Base-by-base conservation (phyloP, 768 basidiomycete genomes). In the Phlebiopsis gigantea region DNA sequence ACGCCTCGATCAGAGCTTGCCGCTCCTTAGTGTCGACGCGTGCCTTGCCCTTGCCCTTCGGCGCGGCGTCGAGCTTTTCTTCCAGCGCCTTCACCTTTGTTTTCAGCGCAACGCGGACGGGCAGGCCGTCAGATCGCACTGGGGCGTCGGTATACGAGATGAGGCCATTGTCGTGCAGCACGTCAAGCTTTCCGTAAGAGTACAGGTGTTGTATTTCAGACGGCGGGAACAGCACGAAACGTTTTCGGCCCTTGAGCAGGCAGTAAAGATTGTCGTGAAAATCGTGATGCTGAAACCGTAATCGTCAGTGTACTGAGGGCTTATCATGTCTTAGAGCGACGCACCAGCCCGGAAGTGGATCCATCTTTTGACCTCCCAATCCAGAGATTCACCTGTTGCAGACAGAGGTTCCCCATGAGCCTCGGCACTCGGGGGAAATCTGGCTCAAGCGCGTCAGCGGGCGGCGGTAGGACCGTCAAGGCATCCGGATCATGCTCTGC, bases 211-310 rank as follows among this genome's bases (percentile, higher is more conserved):
- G 19, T 17, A 61, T 24, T 41, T 66, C 65, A 2, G 58, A 45
- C 2, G 69, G 69, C 2, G 69, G 68, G 52, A 61, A 70, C 41
- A 70, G 62, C 31, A 70, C 66, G 60, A 70, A 70, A 26, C 69
- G 67, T 49, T 70, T 70, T n/a, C 55, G 49, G 14, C 69, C 69
- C 10, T 59, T 57, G 24, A 70, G 56, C 10, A 70, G 62, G 52
- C 63, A 63, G 59, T 70, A 70, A 21, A 70, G 63, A 54, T 70
- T 70, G 61, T 70, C 69, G 53, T 70, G 69, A 44, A 68, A 68
- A 55, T 70, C 69, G 39, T 69, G 68, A 42, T 69, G 68, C 68
- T 69, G 51, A 3, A 19, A n/a, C n/a, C n/a, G n/a, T n/a, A n/a
- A n/a, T n/a, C n/a, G n/a, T n/a, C n/a, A n/a, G 15, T 4, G 31